phyloP scores from a whole-genome alignment of 2,329 filamentous ascomycete species.

The Didymella segeticola region DNA sequence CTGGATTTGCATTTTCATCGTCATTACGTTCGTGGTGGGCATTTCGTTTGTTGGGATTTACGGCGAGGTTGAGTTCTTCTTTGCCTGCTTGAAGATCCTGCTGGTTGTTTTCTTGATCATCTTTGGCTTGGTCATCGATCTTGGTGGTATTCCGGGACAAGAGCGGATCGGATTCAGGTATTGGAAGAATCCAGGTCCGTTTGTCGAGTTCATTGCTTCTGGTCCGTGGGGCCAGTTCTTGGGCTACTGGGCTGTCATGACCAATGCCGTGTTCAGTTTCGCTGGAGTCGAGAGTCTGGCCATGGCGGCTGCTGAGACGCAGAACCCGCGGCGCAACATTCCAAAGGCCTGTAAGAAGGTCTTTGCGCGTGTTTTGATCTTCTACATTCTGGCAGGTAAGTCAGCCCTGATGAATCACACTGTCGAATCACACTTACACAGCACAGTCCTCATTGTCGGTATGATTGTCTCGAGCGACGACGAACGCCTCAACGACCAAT shows the following conservation, averaged over 20 bases:
- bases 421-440: background rate
- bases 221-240: slow-evolving; percentile 67
- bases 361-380: slow-evolving; percentile 61
- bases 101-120: slow-evolving; percentile 39
- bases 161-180: slow-evolving; percentile 65
- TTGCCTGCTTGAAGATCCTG: slow-evolving; percentile 56
- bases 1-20: slow-evolving; percentile 44
- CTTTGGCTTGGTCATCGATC: slow-evolving; percentile 36
- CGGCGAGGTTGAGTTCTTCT: slow-evolving; percentile 57
- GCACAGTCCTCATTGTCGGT: slow-evolving; percentile 58
- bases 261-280: slow-evolving; percentile 55
- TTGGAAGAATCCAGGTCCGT: slow-evolving; percentile 70
- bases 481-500: slow-evolving; percentile 54
- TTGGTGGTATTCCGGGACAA: slow-evolving; percentile 36
- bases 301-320: slow-evolving; percentile 40
- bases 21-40: slow-evolving; percentile 41
- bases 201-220: slow-evolving; percentile 52
- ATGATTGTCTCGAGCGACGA: slow-evolving; percentile 64
- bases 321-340: slow-evolving; percentile 49
- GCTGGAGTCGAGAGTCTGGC: slow-evolving; percentile 38
- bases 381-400: slow-evolving; percentile 54
- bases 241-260: slow-evolving; percentile 61
- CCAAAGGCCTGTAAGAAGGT: slow-evolving; percentile 61
- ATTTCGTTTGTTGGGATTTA: slow-evolving; percentile 38
- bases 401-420: slow-evolving; percentile 7